phyloP scores from a whole-genome alignment of 352 stramenopile species.

The Globisporangium polare region DNA sequence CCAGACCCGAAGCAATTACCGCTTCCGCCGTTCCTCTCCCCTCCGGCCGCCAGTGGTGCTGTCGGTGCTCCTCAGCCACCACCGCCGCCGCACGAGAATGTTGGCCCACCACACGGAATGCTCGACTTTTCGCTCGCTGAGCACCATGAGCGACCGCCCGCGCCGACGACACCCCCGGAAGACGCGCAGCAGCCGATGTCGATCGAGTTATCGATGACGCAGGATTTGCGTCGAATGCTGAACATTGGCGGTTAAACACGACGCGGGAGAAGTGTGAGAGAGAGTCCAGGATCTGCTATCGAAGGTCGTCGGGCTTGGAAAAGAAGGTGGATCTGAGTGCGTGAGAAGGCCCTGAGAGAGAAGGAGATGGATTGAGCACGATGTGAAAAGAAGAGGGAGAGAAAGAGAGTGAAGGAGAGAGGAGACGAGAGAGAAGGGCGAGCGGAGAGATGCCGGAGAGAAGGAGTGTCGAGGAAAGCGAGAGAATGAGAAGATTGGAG shows the following conservation, averaged over 20 bases:
- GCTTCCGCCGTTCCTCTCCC: slow-evolving; percentile 64
- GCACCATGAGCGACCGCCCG: slow-evolving; percentile 19
- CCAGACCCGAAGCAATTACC: slow-evolving; percentile 68
- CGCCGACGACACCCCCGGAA: slow-evolving; percentile 32
- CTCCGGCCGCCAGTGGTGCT: slow-evolving; percentile 13
- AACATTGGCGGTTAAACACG: slow-evolving; percentile 54
- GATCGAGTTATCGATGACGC: slow-evolving; percentile 73
- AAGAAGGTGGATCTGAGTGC: neutral
- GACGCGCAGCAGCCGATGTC: slow-evolving; percentile 23
- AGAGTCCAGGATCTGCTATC: neutral
- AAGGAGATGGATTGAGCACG: neutral
- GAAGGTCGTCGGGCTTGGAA: neutral
- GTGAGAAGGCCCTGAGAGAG: neutral
- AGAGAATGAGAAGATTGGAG: neutral
- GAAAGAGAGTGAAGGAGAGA: neutral
- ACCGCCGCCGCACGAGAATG: slow-evolving; percentile 17
- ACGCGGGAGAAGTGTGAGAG: neutral
- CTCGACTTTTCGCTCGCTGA: slow-evolving; percentile 1
- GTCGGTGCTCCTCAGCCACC: slow-evolving; percentile 20
- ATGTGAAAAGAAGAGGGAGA: neutral
- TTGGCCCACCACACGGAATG: slow-evolving; percentile 18
- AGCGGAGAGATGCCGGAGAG: neutral
- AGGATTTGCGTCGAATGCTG: slow-evolving; percentile 73
- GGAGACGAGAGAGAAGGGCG: neutral
- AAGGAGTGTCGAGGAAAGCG: neutral